phyloP scores from a whole-genome alignment of 2,329 filamentous ascomycete species.

The Orbilia quercus region DNA sequence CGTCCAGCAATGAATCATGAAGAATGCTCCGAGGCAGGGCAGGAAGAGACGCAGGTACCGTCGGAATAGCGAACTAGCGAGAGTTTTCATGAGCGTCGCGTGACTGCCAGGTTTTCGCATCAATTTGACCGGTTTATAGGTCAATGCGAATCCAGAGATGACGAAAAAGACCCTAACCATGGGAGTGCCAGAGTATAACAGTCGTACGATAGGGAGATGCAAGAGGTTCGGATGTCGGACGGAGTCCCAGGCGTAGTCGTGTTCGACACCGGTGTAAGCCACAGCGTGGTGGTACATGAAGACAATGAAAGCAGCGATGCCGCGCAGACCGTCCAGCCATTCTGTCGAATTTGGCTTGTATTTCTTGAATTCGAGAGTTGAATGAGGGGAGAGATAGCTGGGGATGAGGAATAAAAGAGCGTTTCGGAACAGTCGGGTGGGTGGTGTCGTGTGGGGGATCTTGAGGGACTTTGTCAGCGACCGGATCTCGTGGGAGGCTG shows the following conservation, averaged over 20 bases:
- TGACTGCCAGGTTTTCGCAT: slow-evolving; percentile 32
- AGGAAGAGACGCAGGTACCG: slow-evolving; percentile 66
- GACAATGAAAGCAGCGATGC: slow-evolving; percentile 52
- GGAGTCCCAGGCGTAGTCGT: slow-evolving; percentile 61
- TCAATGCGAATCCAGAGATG: slow-evolving; percentile 57
- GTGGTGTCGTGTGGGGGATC: neutral
- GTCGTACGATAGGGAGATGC: slow-evolving; percentile 43
- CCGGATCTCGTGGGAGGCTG: neutral
- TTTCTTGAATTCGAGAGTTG: slow-evolving; percentile 58
- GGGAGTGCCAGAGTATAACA: slow-evolving; percentile 56
- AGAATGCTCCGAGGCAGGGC: slow-evolving; percentile 65
- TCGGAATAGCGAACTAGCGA: slow-evolving; percentile 67
- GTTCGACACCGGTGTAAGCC: slow-evolving; percentile 33
- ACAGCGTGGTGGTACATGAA: slow-evolving; percentile 58
- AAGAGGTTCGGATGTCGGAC: slow-evolving; percentile 57
- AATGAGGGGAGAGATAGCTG: slow-evolving; percentile 33
- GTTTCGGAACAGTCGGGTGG: slow-evolving; percentile 15
- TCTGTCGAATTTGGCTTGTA: slow-evolving; percentile 43
- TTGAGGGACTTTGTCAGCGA: neutral
- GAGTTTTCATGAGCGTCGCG: slow-evolving; percentile 59
- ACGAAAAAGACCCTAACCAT: slow-evolving; percentile 60
- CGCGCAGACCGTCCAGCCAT: slow-evolving; percentile 47
- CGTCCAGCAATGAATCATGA: slow-evolving; percentile 61
- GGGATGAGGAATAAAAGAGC: slow-evolving; percentile 34
- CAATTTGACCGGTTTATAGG: slow-evolving; percentile 44